Base-by-base conservation (phyloP, 202 grass and related monocot species). In the Panicum hallii region DNA sequence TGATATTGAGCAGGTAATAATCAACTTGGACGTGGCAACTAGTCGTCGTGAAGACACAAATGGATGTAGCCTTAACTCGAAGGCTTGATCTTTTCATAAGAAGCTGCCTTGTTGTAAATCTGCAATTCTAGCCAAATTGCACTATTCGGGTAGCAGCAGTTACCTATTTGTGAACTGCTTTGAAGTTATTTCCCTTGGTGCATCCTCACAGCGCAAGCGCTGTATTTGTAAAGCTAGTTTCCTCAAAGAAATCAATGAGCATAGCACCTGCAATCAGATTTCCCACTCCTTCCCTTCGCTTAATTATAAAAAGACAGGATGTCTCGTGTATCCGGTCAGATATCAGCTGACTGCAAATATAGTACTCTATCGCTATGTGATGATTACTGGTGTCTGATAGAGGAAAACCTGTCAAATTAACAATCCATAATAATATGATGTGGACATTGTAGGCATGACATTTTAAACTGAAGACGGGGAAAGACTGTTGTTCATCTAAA, bases 1-100 rank as follows among this genome's bases (percentile, higher is more conserved):
- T 48, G 77, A 89, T 57, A 75, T 85, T 26, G 92, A 97, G 67
- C 58, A 81, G 41, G 80, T 67, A 64, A 87, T 57, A 69, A 89
- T 74, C 26, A 43, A 66, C 28, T 7, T 62, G 12, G 77, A 86
- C 56, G 30, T 80, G 36, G 32, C 42, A 44, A 32, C 83, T 50
- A 50, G 15, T 64, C 63, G 15, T 54, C 63, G 15, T 54, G 48
- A 11, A 54, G 28, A 74, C 32, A 54, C 71, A 54, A 54, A 74
- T 52, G 48, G 9, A 11, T n/a, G 30, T 7, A 74, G 30, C 48
- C 28, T n/a, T 74, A 54, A 2, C 16, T 53, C 22, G 0, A 34
- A 72, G 48, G 16, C 47, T 4, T 48, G n/a, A 22, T 49, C 4
- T 30, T 48, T 70, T 50, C 70, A 32, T 9, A 48, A 72, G 70